A percentile compares a stretch with the other conserved stretches of the same genome.
These are phyloP conservation scores for Saccharomycopsis sp. DNA, from an alignment of 805 yeast genomes.

Conservation along the genomic window DNA sequence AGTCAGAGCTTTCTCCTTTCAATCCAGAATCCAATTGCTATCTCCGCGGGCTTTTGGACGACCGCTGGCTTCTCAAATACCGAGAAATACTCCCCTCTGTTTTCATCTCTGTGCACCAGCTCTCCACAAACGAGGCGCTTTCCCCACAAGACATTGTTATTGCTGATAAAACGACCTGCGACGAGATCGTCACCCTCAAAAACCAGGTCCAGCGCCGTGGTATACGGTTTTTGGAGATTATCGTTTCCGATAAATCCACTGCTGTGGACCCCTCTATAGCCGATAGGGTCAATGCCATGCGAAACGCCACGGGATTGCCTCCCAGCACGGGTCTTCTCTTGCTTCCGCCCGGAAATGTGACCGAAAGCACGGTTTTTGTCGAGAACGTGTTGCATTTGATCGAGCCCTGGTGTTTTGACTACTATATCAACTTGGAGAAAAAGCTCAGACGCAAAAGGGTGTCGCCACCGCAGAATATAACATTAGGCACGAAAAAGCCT, in stretches of 20 bases:
- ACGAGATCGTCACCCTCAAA: conserved; percentile 33
- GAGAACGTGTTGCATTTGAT: conserved; percentile 34
- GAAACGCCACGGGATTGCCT: conserved; percentile 38
- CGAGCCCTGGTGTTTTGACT: conserved; percentile 38
- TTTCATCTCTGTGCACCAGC: conserved; percentile 38
- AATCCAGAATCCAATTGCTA: conserved; percentile 33
- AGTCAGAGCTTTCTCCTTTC: conserved; percentile 38
- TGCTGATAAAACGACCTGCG: conserved; percentile 24
- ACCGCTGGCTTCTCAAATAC: conserved; percentile 50
- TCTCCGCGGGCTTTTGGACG: conserved; percentile 37
- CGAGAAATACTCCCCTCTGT: conserved; percentile 41
- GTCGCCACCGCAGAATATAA: conserved; percentile 7
- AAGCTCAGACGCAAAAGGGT: conserved; percentile 33
- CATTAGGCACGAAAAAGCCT: conserved; percentile 22
- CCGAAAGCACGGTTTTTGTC: conserved; percentile 37
- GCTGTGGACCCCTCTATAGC: conserved; percentile 29
- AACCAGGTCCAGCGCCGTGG: conserved; percentile 27
- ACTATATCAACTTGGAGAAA: conserved; percentile 36
- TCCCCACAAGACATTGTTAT: conserved; percentile 26
- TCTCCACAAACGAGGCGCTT: conserved; percentile 19
- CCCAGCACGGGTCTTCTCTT: conserved; percentile 40
- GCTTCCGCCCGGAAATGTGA: conserved; percentile 34
- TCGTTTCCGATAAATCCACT: conserved; percentile 27
- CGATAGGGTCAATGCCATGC: conserved; percentile 31
- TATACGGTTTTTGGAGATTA: conserved; percentile 31